Conservation (phyloP, 441 rosid genomes). For the Erysimum pusillum region DNA sequence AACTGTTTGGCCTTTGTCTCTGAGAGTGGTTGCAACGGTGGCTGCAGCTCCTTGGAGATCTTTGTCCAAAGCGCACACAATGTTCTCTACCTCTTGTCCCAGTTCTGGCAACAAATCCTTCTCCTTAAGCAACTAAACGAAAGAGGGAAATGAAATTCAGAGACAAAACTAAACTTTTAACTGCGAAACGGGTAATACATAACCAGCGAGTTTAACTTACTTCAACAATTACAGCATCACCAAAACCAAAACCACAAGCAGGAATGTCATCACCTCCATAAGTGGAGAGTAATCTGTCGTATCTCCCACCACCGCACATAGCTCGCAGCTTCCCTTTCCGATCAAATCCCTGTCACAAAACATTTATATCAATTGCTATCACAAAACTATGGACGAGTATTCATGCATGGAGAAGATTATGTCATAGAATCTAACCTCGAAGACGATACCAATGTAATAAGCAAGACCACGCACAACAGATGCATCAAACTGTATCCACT, state of each 20-base stretch:
- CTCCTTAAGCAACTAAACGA: conserved; percentile 78
- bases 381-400: conserved; percentile 8
- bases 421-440: conserved; percentile 72
- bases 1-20: conserved; percentile 79
- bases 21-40: conserved; percentile 71
- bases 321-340: conserved; percentile 87
- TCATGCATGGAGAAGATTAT: neutral
- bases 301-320: conserved; percentile 94
- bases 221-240: conserved; percentile 92
- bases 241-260: conserved; percentile 97
- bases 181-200: neutral
- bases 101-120: conserved; percentile 76
- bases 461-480: conserved; percentile 97
- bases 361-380: neutral
- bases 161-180: neutral
- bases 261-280: conserved; percentile 95
- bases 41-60: conserved; percentile 91
- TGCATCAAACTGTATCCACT: conserved; percentile 97
- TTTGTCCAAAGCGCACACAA: conserved; percentile 80
- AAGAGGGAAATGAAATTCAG: conserved; percentile 6
- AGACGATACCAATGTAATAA: conserved; percentile 93
- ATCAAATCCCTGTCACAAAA: conserved; percentile 73
- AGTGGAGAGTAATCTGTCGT: conserved; percentile 81
- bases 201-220: conserved; percentile 57
- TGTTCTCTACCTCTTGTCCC: conserved; percentile 69